Evolutionary conservation across 2,329 filamentous ascomycete species (phyloP), one percentile per base, ranked within the genome.

Genomic region (Monosporascus sp.): DNA sequence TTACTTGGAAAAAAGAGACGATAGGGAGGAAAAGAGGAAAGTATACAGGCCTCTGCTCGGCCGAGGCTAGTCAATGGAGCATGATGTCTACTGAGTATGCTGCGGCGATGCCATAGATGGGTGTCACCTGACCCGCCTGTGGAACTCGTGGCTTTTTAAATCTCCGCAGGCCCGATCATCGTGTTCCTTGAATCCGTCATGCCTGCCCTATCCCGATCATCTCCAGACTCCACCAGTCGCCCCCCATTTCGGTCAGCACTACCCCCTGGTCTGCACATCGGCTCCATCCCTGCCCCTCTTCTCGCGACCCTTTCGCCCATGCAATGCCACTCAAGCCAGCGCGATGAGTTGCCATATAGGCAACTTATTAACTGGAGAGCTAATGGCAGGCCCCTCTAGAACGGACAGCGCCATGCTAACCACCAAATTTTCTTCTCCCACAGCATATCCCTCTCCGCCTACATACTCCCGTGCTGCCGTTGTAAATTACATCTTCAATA

Each of bases 401-500:
- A 57, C 49, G 50, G 55, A 53, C 51, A 51, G 52, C 55, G 55
- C 57, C 58, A 55, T 58, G 61, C 53, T 35, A 39, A 60, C 60
- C 56, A 63, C 58, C 54, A 52, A 54, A 61, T 52, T 55, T 63
- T 56, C 62, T 56, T 57, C 57, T 60, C 58, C 55, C 54, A 61
- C 55, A 60, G 59, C 53, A 61, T 55, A 54, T 52, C 58, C 58
- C 60, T 61, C 55, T 60, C 52, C 49, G 56, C 57, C 58, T 47
- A 44, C 56, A 55, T 56, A 60, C 57, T 64, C 62, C 65, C 67
- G 63, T 68, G 66, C 68, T 66, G 66, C 67, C 60, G 62, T 62
- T 61, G 60, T 72, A 72, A 71, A 72, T 71, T 73, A 65, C 63
- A 58, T 58, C 60, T 55, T 65, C 70, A 73, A 73, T 73, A 68